Conservation (phyloP, 2,329 filamentous ascomycete species). For the Claviceps arundinis region DNA sequence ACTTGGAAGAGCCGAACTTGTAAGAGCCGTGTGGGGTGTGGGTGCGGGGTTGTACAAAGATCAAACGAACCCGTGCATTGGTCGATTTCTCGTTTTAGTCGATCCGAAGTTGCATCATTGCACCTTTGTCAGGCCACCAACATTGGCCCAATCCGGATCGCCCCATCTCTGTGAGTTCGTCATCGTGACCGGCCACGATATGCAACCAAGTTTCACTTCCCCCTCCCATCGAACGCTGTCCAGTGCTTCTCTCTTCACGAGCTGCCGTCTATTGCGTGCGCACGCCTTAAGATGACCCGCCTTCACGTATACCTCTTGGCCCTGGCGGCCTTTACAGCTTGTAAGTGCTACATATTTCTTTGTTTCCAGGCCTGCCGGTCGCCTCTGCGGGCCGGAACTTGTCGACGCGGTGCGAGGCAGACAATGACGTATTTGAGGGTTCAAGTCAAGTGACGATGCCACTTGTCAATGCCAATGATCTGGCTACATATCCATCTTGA, state of each 20-base stretch:
- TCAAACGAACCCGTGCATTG: no score
- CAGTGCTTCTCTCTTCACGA: neutral
- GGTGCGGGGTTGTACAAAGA: no score
- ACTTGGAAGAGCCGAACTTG: no score
- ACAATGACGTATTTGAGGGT: slow-evolving; percentile 14
- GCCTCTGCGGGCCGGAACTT: no score
- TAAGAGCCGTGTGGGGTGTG: no score
- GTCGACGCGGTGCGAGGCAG: neutral
- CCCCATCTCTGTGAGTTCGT: neutral
- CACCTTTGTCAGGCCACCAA: neutral
- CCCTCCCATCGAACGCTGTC: neutral
- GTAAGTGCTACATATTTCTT: slow-evolving; percentile 20
- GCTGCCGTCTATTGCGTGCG: neutral
- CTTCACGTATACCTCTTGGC: slow-evolving; percentile 28
- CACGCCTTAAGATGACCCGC: slow-evolving; percentile 25
- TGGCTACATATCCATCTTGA: no score
- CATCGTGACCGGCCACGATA: neutral
- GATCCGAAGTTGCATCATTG: no score
- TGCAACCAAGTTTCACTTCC: neutral
- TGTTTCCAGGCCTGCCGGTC: neutral
- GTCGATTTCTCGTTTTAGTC: no score
- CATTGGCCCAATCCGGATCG: neutral
- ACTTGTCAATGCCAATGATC: neutral
- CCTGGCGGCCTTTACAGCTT: slow-evolving; percentile 28
- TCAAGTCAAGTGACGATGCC: neutral